These are phyloP conservation scores for Colletotrichum orbiculare DNA, from an alignment of 2,329 filamentous ascomycete genomes.

Conservation along the genomic window DNA sequence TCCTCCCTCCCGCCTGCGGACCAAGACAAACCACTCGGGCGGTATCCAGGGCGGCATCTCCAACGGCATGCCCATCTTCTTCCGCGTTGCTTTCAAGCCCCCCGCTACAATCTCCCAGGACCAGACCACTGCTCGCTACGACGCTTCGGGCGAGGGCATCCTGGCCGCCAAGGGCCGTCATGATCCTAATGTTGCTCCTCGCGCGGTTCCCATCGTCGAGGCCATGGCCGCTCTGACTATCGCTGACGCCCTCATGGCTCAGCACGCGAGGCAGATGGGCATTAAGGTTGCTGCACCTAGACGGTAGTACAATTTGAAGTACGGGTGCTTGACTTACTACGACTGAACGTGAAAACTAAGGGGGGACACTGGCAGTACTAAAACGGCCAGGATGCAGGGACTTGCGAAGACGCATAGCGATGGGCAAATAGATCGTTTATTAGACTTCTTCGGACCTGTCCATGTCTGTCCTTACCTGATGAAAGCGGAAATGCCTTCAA, in stretches of 20 bases:
- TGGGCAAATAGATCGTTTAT: too few relatives aligned
- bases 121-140: conserved; percentile 85
- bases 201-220: conserved; percentile 90
- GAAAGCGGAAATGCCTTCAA: too few relatives aligned
- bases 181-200: conserved; percentile 91
- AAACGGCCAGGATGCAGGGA: too few relatives aligned
- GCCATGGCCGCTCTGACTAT: conserved; percentile 89
- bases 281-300: conserved; percentile 40
- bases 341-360: too few relatives aligned
- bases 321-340: too few relatives aligned
- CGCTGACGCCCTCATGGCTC: conserved; percentile 87
- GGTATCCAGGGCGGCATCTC: conserved; percentile 96
- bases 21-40: conserved; percentile 93
- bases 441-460: too few relatives aligned
- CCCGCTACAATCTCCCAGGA: conserved; percentile 92
- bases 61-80: conserved; percentile 94
- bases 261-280: conserved; percentile 68
- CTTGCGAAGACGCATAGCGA: too few relatives aligned
- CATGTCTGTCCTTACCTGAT: too few relatives aligned
- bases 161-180: conserved; percentile 94
- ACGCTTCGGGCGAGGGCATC: conserved; percentile 74
- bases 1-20: conserved; percentile 74
- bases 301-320: conserved; percentile 14
- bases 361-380: too few relatives aligned
- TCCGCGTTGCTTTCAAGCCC: conserved; percentile 94